These are phyloP conservation scores for Starmerella riodocensis DNA, from an alignment of 805 yeast species.

Conservation along the genomic window DNA sequence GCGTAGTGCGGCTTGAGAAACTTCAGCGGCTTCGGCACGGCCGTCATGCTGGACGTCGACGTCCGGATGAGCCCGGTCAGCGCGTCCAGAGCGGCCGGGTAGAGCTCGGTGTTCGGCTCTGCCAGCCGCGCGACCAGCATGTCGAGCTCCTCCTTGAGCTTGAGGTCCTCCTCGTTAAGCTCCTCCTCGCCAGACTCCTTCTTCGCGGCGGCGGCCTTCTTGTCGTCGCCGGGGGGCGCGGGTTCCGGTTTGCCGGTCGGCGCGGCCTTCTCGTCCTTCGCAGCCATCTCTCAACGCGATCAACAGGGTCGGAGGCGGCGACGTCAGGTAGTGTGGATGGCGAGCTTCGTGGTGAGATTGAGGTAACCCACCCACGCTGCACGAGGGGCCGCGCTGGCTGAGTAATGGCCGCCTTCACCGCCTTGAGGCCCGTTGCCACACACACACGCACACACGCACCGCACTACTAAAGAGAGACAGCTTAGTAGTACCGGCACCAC, in stretches of 20 bases:
- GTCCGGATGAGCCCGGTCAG: constrained; percentile 72
- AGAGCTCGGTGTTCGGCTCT: constrained; percentile 33
- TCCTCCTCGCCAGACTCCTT: constrained; percentile 48
- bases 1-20: constrained; percentile 81
- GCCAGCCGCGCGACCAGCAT: constrained; percentile 66
- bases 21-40: constrained; percentile 96
- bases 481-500: too few species aligned
- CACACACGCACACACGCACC: too few species aligned
- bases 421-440: too few species aligned
- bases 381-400: too few species aligned
- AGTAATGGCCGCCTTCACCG: too few species aligned
- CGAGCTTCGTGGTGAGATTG: too few species aligned
- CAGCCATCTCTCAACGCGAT: too few species aligned
- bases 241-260: neutral
- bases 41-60: constrained; percentile 96
- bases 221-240: neutral
- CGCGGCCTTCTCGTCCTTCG: constrained; percentile 1
- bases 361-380: neutral
- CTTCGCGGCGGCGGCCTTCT: constrained; percentile 3
- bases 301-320: too few species aligned
- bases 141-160: constrained; percentile 75
- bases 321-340: too few species aligned
- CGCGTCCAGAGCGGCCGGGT: constrained; percentile 48
- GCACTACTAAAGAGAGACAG: too few species aligned
- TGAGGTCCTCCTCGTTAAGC: constrained; percentile 83